A percentile compares a stretch with the other conserved stretches of the same genome.
Evolutionary conservation across 2,329 filamentous ascomycete genomes (phyloP).

Genomic region (Aureobasidium sp.): DNA sequence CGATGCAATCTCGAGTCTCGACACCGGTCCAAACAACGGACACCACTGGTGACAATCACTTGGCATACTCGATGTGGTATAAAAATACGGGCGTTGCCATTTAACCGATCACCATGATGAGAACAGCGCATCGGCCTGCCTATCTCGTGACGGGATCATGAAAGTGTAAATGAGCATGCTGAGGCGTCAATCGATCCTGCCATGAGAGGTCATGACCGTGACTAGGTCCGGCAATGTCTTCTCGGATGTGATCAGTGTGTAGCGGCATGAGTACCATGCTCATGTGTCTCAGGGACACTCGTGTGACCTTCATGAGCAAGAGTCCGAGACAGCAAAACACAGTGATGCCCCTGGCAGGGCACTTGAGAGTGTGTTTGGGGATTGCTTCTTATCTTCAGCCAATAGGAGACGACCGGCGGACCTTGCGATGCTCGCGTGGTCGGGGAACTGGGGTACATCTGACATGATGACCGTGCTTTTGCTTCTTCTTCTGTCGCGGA

Average conservation of each 20-base stretch:
- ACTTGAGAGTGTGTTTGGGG: neutral
- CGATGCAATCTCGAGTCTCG: slow-evolving; percentile 7
- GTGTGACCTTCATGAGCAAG: neutral
- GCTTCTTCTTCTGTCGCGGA: slow-evolving; percentile 9
- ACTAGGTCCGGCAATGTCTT: neutral
- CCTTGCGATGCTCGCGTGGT: neutral
- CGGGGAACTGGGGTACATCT: neutral
- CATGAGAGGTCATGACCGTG: neutral
- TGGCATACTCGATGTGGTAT: slow-evolving; percentile 1
- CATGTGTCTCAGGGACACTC: neutral
- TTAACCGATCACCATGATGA: neutral
- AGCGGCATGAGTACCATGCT: neutral
- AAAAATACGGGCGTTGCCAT: neutral
- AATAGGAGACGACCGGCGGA: neutral
- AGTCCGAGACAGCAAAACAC: slow-evolving; percentile 2
- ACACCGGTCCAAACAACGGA: neutral
- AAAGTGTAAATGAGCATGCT: slow-evolving; percentile 10
- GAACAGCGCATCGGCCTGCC: neutral
- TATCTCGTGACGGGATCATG: neutral
- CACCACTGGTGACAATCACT: neutral
- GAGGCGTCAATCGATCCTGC: neutral
- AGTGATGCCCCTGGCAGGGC: neutral
- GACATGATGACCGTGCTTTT: slow-evolving; percentile 5
- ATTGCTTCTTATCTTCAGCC: slow-evolving; percentile 7
- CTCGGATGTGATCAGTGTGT: neutral